Conservation (phyloP, 2,329 filamentous ascomycete genomes). For the Trichoderma atroviride region DNA sequence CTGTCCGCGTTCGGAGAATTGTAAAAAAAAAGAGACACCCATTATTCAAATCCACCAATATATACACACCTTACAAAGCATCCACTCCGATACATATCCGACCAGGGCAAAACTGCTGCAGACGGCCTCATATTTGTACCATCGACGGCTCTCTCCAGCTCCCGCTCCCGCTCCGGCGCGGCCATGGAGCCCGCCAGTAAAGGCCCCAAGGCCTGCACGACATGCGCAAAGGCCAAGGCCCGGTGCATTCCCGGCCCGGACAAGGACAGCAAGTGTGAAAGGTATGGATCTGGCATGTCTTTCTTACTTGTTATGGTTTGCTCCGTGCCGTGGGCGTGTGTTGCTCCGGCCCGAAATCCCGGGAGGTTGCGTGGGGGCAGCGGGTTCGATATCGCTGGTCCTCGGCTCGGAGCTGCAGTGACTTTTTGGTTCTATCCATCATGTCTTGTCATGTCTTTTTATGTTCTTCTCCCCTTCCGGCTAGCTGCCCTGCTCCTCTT, state of each 20-base stretch:
- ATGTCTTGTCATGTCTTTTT: neutral
- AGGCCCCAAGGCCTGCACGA: constrained; percentile 53
- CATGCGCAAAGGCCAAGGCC: constrained; percentile 56
- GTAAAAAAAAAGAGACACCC: neutral
- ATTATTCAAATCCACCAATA: neutral
- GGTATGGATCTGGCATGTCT: constrained; percentile 39
- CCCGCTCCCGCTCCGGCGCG: neutral
- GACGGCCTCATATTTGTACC: neutral
- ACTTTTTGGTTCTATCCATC: neutral
- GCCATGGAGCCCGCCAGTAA: constrained; percentile 40
- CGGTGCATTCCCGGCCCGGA: constrained; percentile 50
- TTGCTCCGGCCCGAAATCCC: constrained; percentile 17
- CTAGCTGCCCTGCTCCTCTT: neutral
- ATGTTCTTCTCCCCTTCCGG: neutral
- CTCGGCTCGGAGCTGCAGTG: neutral
- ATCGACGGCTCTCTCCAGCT: neutral
- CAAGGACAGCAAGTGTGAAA: constrained; percentile 49
- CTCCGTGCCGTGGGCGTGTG: neutral
- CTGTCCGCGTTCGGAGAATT: neutral
- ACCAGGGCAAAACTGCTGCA: neutral
- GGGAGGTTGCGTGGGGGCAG: constrained; percentile 6
- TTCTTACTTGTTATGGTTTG: constrained; percentile 1
- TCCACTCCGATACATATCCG: neutral
- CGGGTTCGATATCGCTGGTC: neutral
- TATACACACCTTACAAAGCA: neutral